phyloP scores from a whole-genome alignment of 108 stramenopile species.

The Bacterosira constricta region DNA sequence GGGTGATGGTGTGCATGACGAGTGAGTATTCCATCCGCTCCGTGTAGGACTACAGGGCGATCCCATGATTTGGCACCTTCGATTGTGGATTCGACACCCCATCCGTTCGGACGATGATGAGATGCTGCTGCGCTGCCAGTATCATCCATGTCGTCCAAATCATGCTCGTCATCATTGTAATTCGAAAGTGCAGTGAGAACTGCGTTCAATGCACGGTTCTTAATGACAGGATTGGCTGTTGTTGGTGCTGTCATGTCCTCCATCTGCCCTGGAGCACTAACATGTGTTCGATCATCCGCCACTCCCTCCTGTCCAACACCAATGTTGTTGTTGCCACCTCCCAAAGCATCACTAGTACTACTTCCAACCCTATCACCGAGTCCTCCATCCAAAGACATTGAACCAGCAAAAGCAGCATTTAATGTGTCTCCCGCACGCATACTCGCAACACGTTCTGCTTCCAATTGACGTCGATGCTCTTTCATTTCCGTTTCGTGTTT shows the following conservation, averaged over 20 bases:
- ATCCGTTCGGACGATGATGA: slow-evolving; percentile 20
- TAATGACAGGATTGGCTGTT: background rate
- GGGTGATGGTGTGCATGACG: slow-evolving; percentile 23
- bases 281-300: slow-evolving; percentile 3
- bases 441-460: slow-evolving; percentile 34
- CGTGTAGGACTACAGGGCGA: slow-evolving; percentile 69
- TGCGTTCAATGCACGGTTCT: slow-evolving; percentile 44
- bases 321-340: too few species aligned
- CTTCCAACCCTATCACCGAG: background rate
- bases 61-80: slow-evolving; percentile 52
- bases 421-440: slow-evolving; percentile 35
- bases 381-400: too few species aligned
- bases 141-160: slow-evolving; percentile 5
- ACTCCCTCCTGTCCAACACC: background rate
- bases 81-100: slow-evolving; percentile 46
- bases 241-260: background rate
- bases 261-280: slow-evolving; percentile 20
- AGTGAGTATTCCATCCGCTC: slow-evolving; percentile 67
- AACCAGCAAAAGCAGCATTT: slow-evolving; percentile 22
- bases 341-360: background rate
- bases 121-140: background rate
- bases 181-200: slow-evolving; percentile 76
- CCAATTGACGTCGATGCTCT: slow-evolving; percentile 52
- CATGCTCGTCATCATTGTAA: slow-evolving; percentile 66
- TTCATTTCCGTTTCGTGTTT: slow-evolving; percentile 22